A percentile compares a stretch with the other conserved stretches of the same genome.
These are phyloP conservation scores for Psilocybe cyanescens DNA, from an alignment of 768 basidiomycete genomes.

Conservation along the genomic window DNA sequence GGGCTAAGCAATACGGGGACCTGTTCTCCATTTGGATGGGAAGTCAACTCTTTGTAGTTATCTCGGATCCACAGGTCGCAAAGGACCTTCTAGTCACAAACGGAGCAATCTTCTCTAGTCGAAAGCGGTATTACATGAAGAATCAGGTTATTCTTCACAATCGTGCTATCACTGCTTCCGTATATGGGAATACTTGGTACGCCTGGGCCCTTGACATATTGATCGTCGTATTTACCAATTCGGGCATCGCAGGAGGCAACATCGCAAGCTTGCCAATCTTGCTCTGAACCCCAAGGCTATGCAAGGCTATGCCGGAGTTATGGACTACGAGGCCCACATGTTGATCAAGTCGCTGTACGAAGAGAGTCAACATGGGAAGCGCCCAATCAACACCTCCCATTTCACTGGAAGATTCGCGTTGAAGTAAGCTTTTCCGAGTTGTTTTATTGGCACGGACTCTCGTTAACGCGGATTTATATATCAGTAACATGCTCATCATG, in stretches of 20 bases:
- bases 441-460: not conserved
- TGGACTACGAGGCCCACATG: slow-evolving; percentile 43
- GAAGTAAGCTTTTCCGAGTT: slow-evolving; percentile 2
- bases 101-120: slow-evolving; percentile 37
- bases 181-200: slow-evolving; percentile 36
- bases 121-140: slow-evolving; percentile 39
- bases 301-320: slow-evolving; percentile 33
- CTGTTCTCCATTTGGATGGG: slow-evolving; percentile 43
- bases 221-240: not conserved
- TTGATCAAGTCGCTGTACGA: slow-evolving; percentile 40
- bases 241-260: slow-evolving; percentile 34
- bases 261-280: slow-evolving; percentile 41
- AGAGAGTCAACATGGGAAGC: slow-evolving; percentile 31
- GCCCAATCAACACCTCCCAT: slow-evolving; percentile 41
- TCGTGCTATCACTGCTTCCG: slow-evolving; percentile 35
- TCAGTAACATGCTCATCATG: slow-evolving; percentile 47
- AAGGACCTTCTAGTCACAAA: slow-evolving; percentile 38
- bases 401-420: slow-evolving; percentile 37
- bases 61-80: slow-evolving; percentile 37
- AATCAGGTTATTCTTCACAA: slow-evolving; percentile 35
- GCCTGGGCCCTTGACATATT: not conserved
- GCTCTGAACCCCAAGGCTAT: slow-evolving; percentile 37
- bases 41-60: slow-evolving; percentile 38
- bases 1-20: slow-evolving; percentile 37
- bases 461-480: not conserved